A percentile compares a stretch with the other conserved stretches of the same genome.
phyloP scores from a whole-genome alignment of 2,329 filamentous ascomycete species.

The Dothidotthia symphoricarpi region DNA sequence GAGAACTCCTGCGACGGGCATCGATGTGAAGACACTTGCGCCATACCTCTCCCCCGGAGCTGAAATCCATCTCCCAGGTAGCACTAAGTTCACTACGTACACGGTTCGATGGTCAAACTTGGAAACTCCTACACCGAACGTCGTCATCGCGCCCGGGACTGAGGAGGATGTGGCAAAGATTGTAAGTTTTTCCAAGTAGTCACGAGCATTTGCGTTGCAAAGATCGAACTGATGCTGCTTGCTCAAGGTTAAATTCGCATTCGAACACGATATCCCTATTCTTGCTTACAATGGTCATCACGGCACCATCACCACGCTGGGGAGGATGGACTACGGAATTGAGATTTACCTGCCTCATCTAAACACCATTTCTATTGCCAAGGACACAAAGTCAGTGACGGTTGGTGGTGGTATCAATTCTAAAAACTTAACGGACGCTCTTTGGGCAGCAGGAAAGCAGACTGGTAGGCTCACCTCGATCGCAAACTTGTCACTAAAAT shows the following conservation, averaged over 20 bases:
- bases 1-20: constrained; percentile 12
- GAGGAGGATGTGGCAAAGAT: constrained; percentile 23
- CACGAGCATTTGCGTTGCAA: too few relatives aligned
- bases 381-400: constrained; percentile 48
- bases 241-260: constrained; percentile 51
- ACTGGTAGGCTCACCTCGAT: constrained; percentile 37
- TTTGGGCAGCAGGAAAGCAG: constrained; percentile 55
- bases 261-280: constrained; percentile 50
- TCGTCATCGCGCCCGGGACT: constrained; percentile 18
- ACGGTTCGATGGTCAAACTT: constrained; percentile 22
- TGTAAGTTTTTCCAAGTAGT: constrained; percentile 9
- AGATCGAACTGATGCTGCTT: neutral
- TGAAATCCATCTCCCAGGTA: constrained; percentile 19
- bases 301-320: constrained; percentile 52
- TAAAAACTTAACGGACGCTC: constrained; percentile 48
- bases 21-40: constrained; percentile 17
- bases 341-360: constrained; percentile 52
- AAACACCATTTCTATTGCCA: constrained; percentile 44
- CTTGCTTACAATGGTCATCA: constrained; percentile 56
- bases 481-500: too few relatives aligned
- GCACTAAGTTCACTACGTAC: constrained; percentile 10
- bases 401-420: constrained; percentile 51
- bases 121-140: constrained; percentile 16
- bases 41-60: constrained; percentile 14
- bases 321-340: constrained; percentile 51